A percentile compares a stretch with the other conserved stretches of the same genome.
Conservation (phyloP, 2,329 filamentous ascomycete genomes). For the Cercospora zeae-maydis region DNA sequence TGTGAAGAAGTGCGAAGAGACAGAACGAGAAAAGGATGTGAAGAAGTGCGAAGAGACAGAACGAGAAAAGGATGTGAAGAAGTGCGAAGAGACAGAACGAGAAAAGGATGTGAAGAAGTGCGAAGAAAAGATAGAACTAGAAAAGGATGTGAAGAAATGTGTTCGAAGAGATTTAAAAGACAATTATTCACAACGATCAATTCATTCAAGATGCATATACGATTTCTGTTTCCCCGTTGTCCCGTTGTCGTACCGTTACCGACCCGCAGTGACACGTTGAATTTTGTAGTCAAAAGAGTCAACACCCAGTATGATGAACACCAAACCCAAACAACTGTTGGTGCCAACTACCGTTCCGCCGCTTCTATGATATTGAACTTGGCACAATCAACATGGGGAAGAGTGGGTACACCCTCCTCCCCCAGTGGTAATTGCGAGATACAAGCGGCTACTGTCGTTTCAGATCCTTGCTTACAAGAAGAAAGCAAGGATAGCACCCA, state of each 20-base stretch:
- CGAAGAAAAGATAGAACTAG: too few species aligned
- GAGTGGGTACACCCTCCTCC: neutral
- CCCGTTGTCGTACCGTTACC: neutral
- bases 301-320: neutral
- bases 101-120: too few species aligned
- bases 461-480: constrained; percentile 24
- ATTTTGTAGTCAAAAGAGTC: neutral
- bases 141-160: too few species aligned
- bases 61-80: too few species aligned
- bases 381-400: neutral
- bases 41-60: too few species aligned
- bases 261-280: neutral
- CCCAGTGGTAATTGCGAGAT: neutral
- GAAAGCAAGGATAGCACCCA: constrained; percentile 29
- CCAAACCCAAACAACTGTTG: neutral
- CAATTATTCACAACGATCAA: constrained; percentile 11
- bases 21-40: too few species aligned
- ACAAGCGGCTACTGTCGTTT: neutral
- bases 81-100: too few species aligned
- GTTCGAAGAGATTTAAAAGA: constrained; percentile 13
- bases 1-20: too few species aligned
- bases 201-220: constrained; percentile 9
- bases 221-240: constrained; percentile 11
- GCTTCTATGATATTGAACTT: neutral
- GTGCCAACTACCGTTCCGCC: neutral